A percentile compares a stretch with the other conserved stretches of the same genome.
phyloP scores from a whole-genome alignment of 2,329 filamentous ascomycete species.

The Diaporthe sp. region DNA sequence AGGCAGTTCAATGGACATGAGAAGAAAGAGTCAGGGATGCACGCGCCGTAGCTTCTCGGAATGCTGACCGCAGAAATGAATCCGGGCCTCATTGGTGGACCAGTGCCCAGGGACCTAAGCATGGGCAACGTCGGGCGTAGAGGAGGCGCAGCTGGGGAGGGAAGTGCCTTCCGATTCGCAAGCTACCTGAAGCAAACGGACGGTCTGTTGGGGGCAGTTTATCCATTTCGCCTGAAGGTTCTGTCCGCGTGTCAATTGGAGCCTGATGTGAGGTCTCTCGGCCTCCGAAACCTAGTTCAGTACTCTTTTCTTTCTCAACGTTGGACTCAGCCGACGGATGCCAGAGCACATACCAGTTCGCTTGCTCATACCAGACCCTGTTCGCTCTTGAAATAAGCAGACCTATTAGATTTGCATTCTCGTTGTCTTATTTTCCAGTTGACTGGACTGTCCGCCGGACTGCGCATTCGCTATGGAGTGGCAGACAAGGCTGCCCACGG shows the following conservation, averaged over 20 bases:
- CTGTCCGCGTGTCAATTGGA: neutral
- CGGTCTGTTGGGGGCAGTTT: neutral
- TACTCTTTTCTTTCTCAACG: neutral
- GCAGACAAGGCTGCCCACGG: neutral
- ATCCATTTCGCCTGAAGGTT: neutral
- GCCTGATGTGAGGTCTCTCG: neutral
- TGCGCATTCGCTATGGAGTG: neutral
- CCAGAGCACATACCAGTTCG: neutral
- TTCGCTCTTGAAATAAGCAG: neutral
- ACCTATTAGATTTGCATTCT: neutral
- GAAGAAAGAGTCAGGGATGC: neutral
- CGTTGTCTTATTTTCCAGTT: neutral
- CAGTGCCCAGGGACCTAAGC: neutral
- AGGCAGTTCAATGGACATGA: neutral
- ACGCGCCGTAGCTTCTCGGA: neutral
- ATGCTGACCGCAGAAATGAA: neutral
- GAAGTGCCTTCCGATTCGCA: neutral
- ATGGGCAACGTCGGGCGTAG: neutral
- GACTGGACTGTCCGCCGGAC: neutral
- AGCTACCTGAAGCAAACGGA: constrained; percentile 33
- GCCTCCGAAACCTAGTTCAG: neutral
- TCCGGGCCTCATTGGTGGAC: neutral
- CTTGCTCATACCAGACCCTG: neutral
- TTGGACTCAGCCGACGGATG: neutral
- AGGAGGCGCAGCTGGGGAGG: neutral